These are phyloP conservation scores for Acaromyces ingoldii DNA, from an alignment of 1,284 basidiomycete genomes.

Conservation along the genomic window DNA sequence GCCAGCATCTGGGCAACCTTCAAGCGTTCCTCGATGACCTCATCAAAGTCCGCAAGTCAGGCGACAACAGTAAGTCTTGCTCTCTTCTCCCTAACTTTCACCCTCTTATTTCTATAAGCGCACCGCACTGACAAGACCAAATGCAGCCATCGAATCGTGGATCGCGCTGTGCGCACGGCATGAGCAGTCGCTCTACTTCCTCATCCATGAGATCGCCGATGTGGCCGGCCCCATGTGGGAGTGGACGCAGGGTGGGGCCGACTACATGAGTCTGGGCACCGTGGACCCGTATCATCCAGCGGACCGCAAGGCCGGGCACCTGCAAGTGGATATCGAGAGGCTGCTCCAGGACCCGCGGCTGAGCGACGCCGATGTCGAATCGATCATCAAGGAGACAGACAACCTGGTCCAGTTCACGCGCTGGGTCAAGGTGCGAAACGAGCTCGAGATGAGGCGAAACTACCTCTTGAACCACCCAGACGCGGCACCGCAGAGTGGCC, in stretches of 20 bases:
- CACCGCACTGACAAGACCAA: background rate
- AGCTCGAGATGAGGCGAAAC: background rate
- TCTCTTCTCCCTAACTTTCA: too few relatives aligned
- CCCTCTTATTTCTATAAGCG: too few relatives aligned
- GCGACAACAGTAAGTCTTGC: too few relatives aligned
- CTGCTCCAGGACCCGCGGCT: background rate
- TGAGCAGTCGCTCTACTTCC: slow-evolving; percentile 12
- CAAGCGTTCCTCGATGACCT: slow-evolving; percentile 14
- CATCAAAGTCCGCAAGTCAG: slow-evolving; percentile 6
- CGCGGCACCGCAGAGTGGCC: background rate
- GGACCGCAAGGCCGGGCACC: background rate
- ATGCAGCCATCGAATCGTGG: slow-evolving; percentile 6
- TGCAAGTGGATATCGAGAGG: slow-evolving; percentile 13
- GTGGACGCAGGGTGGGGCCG: slow-evolving; percentile 12
- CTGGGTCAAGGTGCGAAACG: background rate
- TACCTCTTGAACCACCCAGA: background rate
- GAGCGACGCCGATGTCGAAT: background rate
- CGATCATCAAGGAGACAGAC: background rate
- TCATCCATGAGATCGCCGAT: slow-evolving; percentile 13
- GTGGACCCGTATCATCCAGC: slow-evolving; percentile 11
- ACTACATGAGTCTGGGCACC: slow-evolving; percentile 13
- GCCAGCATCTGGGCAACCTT: slow-evolving; percentile 8
- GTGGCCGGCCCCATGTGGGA: slow-evolving; percentile 11
- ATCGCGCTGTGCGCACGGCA: slow-evolving; percentile 14
- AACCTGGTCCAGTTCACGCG: background rate